These are phyloP conservation scores for Ceratocystis papillata DNA, from an alignment of 2,329 filamentous ascomycete species.

Conservation along the genomic window DNA sequence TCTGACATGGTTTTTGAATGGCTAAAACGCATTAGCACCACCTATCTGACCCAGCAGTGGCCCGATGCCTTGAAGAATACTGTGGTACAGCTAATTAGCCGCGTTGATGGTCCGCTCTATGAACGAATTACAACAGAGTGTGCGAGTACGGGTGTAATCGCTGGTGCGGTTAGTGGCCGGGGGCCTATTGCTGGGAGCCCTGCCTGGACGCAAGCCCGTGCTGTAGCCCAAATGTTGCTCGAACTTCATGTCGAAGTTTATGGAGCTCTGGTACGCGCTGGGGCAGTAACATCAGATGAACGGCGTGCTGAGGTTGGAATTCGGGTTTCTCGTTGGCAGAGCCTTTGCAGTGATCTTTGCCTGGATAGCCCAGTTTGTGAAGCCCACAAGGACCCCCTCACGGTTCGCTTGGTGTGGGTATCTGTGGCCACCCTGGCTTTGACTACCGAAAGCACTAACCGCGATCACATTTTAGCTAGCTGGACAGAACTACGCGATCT, in stretches of 20 bases:
- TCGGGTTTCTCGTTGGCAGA: conserved; percentile 19
- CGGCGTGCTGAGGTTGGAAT: conserved; percentile 16
- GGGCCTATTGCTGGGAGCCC: not conserved
- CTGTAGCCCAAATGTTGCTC: conserved; percentile 46
- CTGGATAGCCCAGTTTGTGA: conserved; percentile 10
- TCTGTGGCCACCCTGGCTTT: conserved; percentile 45
- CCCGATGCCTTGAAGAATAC: conserved; percentile 46
- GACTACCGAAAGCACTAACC: conserved; percentile 39
- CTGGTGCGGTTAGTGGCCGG: not conserved
- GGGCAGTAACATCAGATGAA: conserved; percentile 19
- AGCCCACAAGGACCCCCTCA: conserved; percentile 33
- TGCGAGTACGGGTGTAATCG: not conserved
- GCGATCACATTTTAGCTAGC: conserved; percentile 47
- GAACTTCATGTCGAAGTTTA: conserved; percentile 53
- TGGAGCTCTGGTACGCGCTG: conserved; percentile 30
- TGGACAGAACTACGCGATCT: conserved; percentile 49
- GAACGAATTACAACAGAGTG: conserved; percentile 29
- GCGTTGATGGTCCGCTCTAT: conserved; percentile 43
- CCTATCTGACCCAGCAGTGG: conserved; percentile 48
- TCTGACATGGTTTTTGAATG: conserved; percentile 51
- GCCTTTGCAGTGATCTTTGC: conserved; percentile 17
- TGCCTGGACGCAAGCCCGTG: conserved; percentile 16
- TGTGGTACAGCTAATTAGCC: conserved; percentile 47
- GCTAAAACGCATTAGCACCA: conserved; percentile 40
- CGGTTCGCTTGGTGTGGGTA: conserved; percentile 48